Evolutionary conservation across 2,329 filamentous ascomycete genomes (phyloP), one percentile per base, ranked within the genome.

Genomic region (Zopfia rhizophila): DNA sequence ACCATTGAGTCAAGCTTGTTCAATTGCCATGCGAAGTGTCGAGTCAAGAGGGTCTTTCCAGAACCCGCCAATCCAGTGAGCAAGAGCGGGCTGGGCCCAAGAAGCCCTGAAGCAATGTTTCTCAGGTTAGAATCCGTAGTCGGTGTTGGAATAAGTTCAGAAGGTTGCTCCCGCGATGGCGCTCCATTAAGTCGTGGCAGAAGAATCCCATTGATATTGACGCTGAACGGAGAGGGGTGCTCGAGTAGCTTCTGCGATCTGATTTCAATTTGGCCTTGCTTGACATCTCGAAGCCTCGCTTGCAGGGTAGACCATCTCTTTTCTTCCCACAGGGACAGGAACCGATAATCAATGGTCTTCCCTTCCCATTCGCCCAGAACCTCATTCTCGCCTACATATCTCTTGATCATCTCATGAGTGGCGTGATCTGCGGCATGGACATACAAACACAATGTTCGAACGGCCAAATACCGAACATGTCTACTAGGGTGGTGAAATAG

Each of bases 21-120:
- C 43, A 97, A 82, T 57, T 88, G 83, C 60, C 83, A 84, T 17
- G 93, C 92, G 49, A 93, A 82, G 67, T 97, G 88, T 55, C 90
- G 88, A 11, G 95, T 84, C 14, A 96, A 73, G 0, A 90, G 86
- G 0, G 94, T 97, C 76, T 99, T 99, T 38, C 94, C 94, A 22
- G 89, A 89, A 14, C 95, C 93, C 6, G 93, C 84, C 11, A 90
- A 77, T 1, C 94, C 94, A 53, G 91, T 84, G 4, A 99, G 79
- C 14, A 99, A 78, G 24, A 97, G 79, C 0, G 95, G 91, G 1
- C 85, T 84, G 1, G 82, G 69, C 3, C 78, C 78, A 31, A 88
- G 85, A 21, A 99, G 76, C 33, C 86, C 81, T 19, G 74, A 72
- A 2, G 89, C 88, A 44, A 97, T 80, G 8, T 71, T 77, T 60